These are phyloP conservation scores for Fusarium lyarnte DNA, from an alignment of 2,329 filamentous ascomycete genomes.

Conservation along the genomic window DNA sequence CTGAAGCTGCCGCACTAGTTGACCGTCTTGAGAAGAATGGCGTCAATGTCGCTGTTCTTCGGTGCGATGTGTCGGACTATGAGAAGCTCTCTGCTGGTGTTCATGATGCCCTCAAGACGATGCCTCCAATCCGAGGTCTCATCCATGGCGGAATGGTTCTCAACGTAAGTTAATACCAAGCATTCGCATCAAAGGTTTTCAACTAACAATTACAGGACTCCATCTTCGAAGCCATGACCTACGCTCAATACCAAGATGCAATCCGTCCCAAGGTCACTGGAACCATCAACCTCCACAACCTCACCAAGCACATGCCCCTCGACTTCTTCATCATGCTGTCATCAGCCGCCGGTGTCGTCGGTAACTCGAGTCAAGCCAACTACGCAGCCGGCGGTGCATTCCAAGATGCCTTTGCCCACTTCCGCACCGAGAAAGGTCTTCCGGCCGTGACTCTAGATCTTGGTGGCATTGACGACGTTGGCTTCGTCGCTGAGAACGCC, in stretches of 20 bases:
- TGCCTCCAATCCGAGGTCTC: not conserved
- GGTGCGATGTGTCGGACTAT: not conserved
- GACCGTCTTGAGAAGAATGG: not conserved
- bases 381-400: not conserved
- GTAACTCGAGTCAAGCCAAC: not conserved
- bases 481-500: not conserved
- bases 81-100: not conserved
- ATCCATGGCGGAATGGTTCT: not conserved
- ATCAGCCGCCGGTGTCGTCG: not conserved
- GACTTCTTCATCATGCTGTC: slow-evolving; percentile 11
- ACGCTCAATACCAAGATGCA: not conserved
- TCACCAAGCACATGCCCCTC: not conserved
- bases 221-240: not conserved
- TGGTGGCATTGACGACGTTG: not conserved
- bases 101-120: not conserved
- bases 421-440: not conserved
- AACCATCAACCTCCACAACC: not conserved
- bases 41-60: not conserved
- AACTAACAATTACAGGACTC: not conserved
- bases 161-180: not conserved
- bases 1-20: not conserved
- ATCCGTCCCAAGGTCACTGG: not conserved
- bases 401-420: not conserved
- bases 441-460: not conserved
- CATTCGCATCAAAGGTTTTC: fast-evolving